Evolutionary conservation across 192 early-diverging fungal species (phyloP), one percentile per base, ranked within the genome.

Genomic region (Umbelopsis ramanniana): DNA sequence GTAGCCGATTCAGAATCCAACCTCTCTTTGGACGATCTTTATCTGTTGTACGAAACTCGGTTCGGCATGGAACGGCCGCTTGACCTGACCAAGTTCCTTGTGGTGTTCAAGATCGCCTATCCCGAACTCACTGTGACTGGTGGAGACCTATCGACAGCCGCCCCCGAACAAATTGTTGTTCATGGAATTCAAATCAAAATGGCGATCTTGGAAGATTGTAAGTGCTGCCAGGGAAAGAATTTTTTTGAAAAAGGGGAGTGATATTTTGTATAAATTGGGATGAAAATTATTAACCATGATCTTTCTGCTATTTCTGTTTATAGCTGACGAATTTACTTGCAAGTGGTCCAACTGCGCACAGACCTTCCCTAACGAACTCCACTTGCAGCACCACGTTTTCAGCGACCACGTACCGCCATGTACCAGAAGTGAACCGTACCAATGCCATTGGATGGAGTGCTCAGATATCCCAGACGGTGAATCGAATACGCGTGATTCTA

Each of bases 341-440:
- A 76, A 82, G 52, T 88, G 87, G 87, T 79, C 71, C 8, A 74
- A 78, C 52, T 88, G 87, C 73, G 67, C 76, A 26, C n/a, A 76
- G 23, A 75, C 73, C 19, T 76, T 86, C 24, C 10, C 70, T 22
- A 76, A 74, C 15, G 83, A 83, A 46, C 73, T 73, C 23, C 72
- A 81, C 24, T 46, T 88, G 10, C 82, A 84, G 22, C 66, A 79
- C 45, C 87, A 88, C 68, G 77, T 86, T 35, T 67, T 86, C 21
- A 74, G 83, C 52, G 79, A 85, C n/a, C 87, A 88, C 43, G 68
- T 83, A 8, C 60, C 69, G 43, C 43, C 70, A 1, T 74, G 68
- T 19, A 67, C 55, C 0, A 74, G 78, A 67, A 73, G 70, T 54
- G 66, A 9, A 45, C 74, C 11, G 67, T 72, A 33, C 68, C 57